phyloP scores from a whole-genome alignment of 2,329 filamentous ascomycete genomes.

The Sclerotinia glacialis region DNA sequence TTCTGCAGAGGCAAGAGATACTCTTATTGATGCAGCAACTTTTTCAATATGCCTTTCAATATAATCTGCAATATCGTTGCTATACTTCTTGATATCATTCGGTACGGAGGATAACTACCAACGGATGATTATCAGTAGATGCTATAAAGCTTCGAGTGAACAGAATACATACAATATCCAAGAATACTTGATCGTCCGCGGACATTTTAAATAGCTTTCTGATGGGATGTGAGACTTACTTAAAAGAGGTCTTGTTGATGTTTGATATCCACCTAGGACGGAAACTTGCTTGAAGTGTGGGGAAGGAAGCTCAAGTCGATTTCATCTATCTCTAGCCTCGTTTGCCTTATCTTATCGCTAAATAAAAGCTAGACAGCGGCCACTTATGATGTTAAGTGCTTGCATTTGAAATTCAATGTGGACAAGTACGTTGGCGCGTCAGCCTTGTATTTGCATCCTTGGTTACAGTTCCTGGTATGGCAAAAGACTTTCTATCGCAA shows the following conservation, averaged over 20 bases:
- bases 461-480: constrained; percentile 4
- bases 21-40: constrained; percentile 67
- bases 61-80: constrained; percentile 70
- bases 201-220: constrained; percentile 57
- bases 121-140: constrained; percentile 11
- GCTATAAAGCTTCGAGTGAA: background rate
- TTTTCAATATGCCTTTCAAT: constrained; percentile 79
- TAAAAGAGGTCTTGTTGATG: background rate
- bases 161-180: constrained; percentile 65
- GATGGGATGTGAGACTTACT: constrained; percentile 3
- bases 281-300: constrained; percentile 18
- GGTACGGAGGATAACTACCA: constrained; percentile 55
- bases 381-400: background rate
- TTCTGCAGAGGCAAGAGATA: constrained; percentile 61
- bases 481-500: background rate
- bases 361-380: background rate
- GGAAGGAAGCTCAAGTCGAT: constrained; percentile 5
- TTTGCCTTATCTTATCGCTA: constrained; percentile 2
- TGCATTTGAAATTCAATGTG: background rate
- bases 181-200: constrained; percentile 73
- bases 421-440: background rate
- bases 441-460: constrained; percentile 7
- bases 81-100: constrained; percentile 67
- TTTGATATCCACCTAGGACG: background rate
- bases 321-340: constrained; percentile 11